phyloP scores from a whole-genome alignment of 345 rosid species.

The Eucalyptus viminalis region DNA sequence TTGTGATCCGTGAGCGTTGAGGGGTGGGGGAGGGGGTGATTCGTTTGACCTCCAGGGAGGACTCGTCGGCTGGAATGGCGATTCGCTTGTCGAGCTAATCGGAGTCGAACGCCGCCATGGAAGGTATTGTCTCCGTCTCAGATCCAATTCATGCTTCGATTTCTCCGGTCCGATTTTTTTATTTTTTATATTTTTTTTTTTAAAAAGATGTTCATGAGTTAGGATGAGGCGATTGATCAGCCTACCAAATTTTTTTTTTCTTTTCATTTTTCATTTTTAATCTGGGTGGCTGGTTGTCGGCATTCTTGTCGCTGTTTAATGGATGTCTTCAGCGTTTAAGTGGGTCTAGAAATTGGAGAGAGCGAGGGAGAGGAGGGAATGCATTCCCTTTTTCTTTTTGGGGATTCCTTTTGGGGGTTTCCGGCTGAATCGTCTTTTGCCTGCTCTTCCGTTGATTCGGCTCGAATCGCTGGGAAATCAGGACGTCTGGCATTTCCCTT shows the following conservation, averaged over 20 bases:
- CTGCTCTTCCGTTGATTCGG: background rate
- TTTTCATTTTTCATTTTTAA: background rate
- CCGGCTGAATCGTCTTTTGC: background rate
- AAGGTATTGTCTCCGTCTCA: background rate
- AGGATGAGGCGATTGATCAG: background rate
- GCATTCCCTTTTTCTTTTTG: background rate
- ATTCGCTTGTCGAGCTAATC: background rate
- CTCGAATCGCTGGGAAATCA: background rate
- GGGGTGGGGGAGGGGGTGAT: background rate
- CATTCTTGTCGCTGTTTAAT: background rate
- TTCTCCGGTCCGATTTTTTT: background rate
- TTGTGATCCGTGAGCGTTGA: background rate
- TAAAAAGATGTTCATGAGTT: background rate
- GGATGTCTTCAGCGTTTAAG: background rate
- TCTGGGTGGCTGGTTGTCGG: background rate
- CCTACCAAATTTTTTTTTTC: too few species aligned
- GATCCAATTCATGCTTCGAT: background rate
- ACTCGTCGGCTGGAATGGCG: background rate
- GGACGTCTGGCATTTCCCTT: background rate
- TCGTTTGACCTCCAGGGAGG: background rate
- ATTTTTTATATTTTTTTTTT: too few species aligned
- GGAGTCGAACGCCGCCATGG: background rate
- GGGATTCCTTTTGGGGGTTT: background rate
- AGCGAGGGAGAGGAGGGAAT: background rate
- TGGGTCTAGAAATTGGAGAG: background rate